These are phyloP conservation scores for Geranium rotundifolium DNA, from an alignment of 345 rosid species.

Conservation along the genomic window DNA sequence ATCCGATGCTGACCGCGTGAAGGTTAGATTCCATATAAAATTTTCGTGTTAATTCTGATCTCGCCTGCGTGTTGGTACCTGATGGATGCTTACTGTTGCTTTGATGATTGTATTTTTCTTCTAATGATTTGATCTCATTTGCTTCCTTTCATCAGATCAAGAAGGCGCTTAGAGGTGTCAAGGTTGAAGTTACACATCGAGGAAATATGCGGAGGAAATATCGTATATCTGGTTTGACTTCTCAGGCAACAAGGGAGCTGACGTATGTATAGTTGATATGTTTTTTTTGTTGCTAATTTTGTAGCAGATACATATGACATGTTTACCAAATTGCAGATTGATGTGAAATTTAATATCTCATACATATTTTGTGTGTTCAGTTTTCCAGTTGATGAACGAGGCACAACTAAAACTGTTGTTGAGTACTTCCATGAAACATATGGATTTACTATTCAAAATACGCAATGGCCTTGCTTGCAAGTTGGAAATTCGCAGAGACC, in stretches of 20 bases:
- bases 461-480: conserved; percentile 86
- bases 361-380: conserved; percentile 23
- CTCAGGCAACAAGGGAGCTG: conserved; percentile 80
- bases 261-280: conserved; percentile 38
- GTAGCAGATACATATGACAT: no score
- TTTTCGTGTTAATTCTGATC: conserved; percentile 1
- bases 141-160: conserved; percentile 45
- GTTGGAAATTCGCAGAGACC: conserved; percentile 88
- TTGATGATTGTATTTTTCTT: neutral
- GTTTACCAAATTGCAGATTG: no score
- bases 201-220: conserved; percentile 95
- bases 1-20: conserved; percentile 88
- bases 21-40: conserved; percentile 30
- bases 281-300: neutral
- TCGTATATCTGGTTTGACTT: conserved; percentile 82
- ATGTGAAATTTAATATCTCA: neutral
- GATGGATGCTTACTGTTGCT: neutral
- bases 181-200: conserved; percentile 85
- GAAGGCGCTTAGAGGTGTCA: conserved; percentile 86
- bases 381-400: conserved; percentile 81
- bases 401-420: conserved; percentile 79
- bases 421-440: conserved; percentile 77
- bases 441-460: conserved; percentile 59
- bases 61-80: neutral
- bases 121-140: no score